Percentiles rank a stretch among this genome's conserved stretches.
phyloP scores from a whole-genome alignment of 2,329 filamentous ascomycete genomes.

The Colletotrichum sp. region DNA sequence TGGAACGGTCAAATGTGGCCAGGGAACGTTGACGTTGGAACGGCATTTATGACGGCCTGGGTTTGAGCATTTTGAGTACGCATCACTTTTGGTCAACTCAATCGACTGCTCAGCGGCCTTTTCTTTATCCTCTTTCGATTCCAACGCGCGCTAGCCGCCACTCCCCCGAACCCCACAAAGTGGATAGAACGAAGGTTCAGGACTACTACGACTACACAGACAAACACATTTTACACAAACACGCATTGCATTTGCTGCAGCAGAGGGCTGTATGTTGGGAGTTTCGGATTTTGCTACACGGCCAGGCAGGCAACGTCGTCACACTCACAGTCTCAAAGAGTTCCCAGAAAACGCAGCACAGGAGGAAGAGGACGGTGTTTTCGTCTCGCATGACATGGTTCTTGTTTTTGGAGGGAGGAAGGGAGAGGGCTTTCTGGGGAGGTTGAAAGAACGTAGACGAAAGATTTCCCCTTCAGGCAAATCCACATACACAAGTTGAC shows the following conservation, averaged over 20 bases:
- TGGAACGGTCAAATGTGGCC: neutral
- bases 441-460: neutral
- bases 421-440: neutral
- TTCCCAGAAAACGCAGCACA: neutral
- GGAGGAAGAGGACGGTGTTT: neutral
- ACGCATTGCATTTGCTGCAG: constrained; percentile 22
- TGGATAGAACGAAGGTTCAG: neutral
- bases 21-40: neutral
- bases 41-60: neutral
- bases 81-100: neutral
- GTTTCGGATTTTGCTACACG: constrained; percentile 18
- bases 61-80: neutral
- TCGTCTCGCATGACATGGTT: neutral
- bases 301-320: constrained; percentile 10
- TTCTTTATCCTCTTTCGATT: neutral
- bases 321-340: neutral
- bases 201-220: neutral
- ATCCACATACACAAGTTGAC: neutral
- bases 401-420: neutral
- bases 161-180: neutral
- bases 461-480: neutral
- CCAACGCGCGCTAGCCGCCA: neutral
- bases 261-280: constrained; percentile 18
- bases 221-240: neutral
- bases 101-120: neutral